phyloP scores from a whole-genome alignment of 139 green algal species.

The Axilococcus clingmanii region DNA sequence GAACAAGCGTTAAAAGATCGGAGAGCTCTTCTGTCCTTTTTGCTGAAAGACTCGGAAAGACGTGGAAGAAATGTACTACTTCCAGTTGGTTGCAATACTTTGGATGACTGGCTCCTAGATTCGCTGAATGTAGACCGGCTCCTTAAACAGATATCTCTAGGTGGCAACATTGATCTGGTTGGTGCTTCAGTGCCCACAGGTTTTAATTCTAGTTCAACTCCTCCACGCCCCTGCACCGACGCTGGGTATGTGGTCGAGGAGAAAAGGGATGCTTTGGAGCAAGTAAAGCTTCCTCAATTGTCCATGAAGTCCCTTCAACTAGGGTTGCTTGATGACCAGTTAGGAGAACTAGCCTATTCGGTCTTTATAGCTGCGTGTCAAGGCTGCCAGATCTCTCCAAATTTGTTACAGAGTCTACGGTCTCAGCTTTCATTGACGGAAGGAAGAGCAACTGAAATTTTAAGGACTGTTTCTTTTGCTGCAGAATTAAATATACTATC shows the following conservation, averaged over 20 bases:
- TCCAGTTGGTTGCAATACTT: slow-evolving; percentile 40
- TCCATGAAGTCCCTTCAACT: background rate
- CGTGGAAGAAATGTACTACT: slow-evolving; percentile 25
- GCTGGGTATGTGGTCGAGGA: background rate
- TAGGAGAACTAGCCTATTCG: slow-evolving; percentile 34
- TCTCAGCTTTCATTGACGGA: slow-evolving; percentile 32
- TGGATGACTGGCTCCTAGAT: slow-evolving; percentile 49
- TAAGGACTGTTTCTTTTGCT: slow-evolving; percentile 2
- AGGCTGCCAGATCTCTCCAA: slow-evolving; percentile 2
- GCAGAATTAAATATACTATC: slow-evolving; percentile 4
- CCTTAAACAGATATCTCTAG: slow-evolving; percentile 13
- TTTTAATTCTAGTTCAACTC: slow-evolving; percentile 3
- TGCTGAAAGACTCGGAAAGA: slow-evolving; percentile 7
- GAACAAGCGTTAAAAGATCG: too few relatives aligned
- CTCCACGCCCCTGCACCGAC: background rate
- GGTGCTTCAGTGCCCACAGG: slow-evolving; percentile 4
- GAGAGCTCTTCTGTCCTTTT: background rate
- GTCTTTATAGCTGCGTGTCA: slow-evolving; percentile 23
- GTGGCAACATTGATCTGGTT: slow-evolving; percentile 14
- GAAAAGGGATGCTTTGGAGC: background rate
- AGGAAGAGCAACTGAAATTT: slow-evolving; percentile 19
- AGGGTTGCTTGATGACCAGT: slow-evolving; percentile 28
- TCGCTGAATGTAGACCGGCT: slow-evolving; percentile 24
- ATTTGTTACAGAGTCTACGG: slow-evolving; percentile 25
- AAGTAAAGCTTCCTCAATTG: too few relatives aligned